A percentile compares a stretch with the other conserved stretches of the same genome.
Evolutionary conservation across 441 rosid species (phyloP).

Genomic region (Populus hybrid): DNA sequence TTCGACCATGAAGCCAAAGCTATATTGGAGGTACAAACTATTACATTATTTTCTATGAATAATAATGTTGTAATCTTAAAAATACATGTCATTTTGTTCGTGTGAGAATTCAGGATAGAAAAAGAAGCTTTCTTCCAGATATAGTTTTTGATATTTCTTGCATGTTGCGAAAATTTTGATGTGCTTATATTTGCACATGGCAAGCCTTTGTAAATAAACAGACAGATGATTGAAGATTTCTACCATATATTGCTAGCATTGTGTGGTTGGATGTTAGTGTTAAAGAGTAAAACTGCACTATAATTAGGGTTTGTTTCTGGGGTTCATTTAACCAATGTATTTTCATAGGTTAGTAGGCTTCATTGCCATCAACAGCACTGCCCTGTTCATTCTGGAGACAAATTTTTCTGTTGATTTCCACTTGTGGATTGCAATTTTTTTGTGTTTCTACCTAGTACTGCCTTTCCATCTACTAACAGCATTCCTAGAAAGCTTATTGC

Average conservation of each 20-base stretch:
- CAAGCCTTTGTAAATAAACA: not conserved
- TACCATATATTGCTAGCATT: not conserved
- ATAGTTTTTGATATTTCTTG: not conserved
- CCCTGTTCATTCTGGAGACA: not conserved
- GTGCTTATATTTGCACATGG: not conserved
- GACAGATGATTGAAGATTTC: not conserved
- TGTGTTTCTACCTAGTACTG: not conserved
- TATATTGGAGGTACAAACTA: conserved; percentile 35
- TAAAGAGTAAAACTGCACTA: not conserved
- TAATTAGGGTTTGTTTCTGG: not conserved
- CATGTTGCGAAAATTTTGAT: not conserved
- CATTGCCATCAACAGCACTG: not conserved
- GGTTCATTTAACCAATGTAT: not conserved
- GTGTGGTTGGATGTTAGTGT: not conserved
- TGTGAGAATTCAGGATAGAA: not conserved
- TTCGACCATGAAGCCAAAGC: conserved; percentile 64
- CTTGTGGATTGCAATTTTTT: not conserved
- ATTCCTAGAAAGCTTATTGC: not conserved
- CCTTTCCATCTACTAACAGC: not conserved
- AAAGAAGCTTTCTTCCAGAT: not conserved
- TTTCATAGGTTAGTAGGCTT: not conserved
- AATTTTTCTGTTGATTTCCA: not conserved
- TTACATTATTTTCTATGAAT: not conserved
- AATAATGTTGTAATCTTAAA: not conserved
- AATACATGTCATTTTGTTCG: not conserved